A percentile compares a stretch with the other conserved stretches of the same genome.
Evolutionary conservation across 78 protist species (phyloP).

Genomic region (Neovahlkampfia damariscottae): DNA sequence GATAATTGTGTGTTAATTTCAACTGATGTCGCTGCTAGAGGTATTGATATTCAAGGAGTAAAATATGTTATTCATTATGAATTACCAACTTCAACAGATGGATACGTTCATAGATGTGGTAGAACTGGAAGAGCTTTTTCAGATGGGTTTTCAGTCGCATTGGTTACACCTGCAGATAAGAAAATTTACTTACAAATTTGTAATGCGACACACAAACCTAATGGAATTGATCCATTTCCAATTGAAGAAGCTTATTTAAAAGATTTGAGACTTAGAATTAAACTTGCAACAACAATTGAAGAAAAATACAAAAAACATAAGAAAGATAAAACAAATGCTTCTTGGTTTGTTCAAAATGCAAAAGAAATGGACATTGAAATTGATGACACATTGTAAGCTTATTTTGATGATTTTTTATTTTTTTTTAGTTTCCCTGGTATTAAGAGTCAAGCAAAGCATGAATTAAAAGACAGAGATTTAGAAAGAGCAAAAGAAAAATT

Average conservation of each 20-base stretch:
- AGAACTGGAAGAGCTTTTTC: constrained; percentile 88
- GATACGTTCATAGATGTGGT: constrained; percentile 82
- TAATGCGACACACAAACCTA: neutral
- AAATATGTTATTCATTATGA: constrained; percentile 86
- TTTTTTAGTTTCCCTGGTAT: no score
- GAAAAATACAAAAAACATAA: neutral
- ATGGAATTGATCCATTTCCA: neutral
- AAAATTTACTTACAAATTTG: neutral
- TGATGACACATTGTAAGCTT: no score
- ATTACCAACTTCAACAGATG: constrained; percentile 81
- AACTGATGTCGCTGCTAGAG: constrained; percentile 16
- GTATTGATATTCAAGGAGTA: constrained; percentile 80
- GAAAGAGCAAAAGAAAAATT: no score
- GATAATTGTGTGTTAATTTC: constrained; percentile 15
- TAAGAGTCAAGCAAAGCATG: no score
- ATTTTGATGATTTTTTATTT: no score
- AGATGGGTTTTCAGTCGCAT: constrained; percentile 55
- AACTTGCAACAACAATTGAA: neutral
- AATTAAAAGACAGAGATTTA: no score
- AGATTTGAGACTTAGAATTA: neutral
- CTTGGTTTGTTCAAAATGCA: neutral
- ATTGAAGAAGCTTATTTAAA: neutral
- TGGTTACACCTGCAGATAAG: constrained; percentile 1
- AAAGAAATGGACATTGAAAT: neutral
- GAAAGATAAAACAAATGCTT: neutral